phyloP scores from a whole-genome alignment of 148 eudicot species.

The Polygonum maritimum region DNA sequence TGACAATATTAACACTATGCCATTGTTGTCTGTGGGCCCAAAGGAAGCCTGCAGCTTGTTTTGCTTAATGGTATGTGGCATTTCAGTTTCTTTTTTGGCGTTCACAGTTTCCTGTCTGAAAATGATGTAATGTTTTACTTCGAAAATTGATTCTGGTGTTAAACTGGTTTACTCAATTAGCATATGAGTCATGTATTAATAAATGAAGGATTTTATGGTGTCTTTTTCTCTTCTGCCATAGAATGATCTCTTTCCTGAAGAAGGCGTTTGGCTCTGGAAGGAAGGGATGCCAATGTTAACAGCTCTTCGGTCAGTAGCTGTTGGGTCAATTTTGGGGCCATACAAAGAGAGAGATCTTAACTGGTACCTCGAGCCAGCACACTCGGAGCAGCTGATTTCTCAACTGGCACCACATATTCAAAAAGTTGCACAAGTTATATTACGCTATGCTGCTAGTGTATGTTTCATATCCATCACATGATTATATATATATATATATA shows the following conservation, averaged over 20 bases:
- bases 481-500: not conserved
- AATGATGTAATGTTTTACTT: not conserved
- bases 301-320: conserved; percentile 59
- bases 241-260: conserved; percentile 94
- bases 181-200: not conserved
- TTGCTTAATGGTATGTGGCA: conserved; percentile 56
- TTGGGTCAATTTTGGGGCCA: conserved; percentile 75
- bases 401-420: conserved; percentile 70
- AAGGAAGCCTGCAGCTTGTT: conserved; percentile 88
- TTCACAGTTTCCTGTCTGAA: not conserved
- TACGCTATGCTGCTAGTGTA: conserved; percentile 89
- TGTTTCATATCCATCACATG: conserved; percentile 17
- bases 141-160: not conserved
- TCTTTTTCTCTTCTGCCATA: conserved; percentile 14
- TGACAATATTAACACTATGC: conserved; percentile 80
- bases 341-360: conserved; percentile 62
- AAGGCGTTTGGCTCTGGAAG: conserved; percentile 82
- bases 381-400: conserved; percentile 43
- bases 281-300: conserved; percentile 78
- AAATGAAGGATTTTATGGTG: not conserved
- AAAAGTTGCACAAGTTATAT: conserved; percentile 63
- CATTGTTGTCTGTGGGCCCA: conserved; percentile 75
- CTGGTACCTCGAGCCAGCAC: conserved; percentile 70
- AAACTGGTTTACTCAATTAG: not conserved
- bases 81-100: not conserved